Evolutionary conservation across 2,329 filamentous ascomycete genomes (phyloP), one percentile per base, ranked within the genome.

Genomic region (Sporothrix curviconia): DNA sequence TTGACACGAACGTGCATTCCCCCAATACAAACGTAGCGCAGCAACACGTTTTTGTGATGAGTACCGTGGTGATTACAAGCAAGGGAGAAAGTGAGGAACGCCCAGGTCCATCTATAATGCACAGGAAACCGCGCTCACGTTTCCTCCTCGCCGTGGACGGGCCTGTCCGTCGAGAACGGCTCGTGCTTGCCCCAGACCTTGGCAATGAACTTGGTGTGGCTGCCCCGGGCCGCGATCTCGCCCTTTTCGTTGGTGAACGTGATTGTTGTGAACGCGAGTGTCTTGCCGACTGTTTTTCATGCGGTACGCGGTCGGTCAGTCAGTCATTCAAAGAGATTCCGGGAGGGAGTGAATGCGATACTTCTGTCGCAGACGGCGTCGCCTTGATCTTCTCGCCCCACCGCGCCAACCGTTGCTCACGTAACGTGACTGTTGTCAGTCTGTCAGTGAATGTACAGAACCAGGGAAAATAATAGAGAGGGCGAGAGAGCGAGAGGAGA

Each of bases 211-310:
- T 86, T 86, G 14, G 83, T 86, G 65, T 86, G 83, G 62, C 82
- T 86, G 43, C 83, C 83, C 47, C 83, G 71, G 0, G 83, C 83
- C 11, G 81, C 78, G 4, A 86, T 66, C 43, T 86, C 76, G 6
- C 82, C 82, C 59, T 82, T 78, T 52, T 69, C 70, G 60, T 86
- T 85, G 54, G 70, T 77, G 61, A 86, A 86, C 0, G 77, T 76
- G 15, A 86, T 73, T 0, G 76, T 78, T 0, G 84, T 86, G 62
- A 77, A 86, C 6, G 83, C 84, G 5, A 86, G 68, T 0, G 79
- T 85, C 62, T 80, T 83, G n/a, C 83, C 83, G 62, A 86, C 82
- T 85, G 54, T 6, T n/a, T n/a, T n/a, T n/a, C n/a, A n/a, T n/a
- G n/a, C n/a, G n/a, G n/a, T n/a, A n/a, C n/a, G n/a, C n/a, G n/a